Evolutionary conservation across 306 rosid species (phyloP).

Genomic region (Cucumis cinereus): DNA sequence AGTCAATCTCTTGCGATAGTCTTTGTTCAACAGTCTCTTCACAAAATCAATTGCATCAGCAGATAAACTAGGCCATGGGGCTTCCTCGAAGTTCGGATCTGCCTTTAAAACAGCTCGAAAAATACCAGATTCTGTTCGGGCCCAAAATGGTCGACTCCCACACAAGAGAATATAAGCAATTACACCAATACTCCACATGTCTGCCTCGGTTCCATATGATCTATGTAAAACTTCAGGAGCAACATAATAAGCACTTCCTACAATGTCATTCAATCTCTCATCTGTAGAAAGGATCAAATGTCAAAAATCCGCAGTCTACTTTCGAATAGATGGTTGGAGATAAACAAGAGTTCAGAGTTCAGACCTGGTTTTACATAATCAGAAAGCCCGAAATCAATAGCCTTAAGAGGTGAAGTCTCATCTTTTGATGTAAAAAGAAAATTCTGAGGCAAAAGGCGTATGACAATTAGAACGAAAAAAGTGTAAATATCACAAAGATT

Average conservation of each 20-base stretch:
- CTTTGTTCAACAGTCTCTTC: conserved; percentile 67
- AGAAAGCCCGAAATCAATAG: conserved; percentile 78
- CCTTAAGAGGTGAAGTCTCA: conserved; percentile 47
- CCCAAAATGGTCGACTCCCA: conserved; percentile 89
- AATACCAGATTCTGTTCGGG: conserved; percentile 74
- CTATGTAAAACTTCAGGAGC: conserved; percentile 93
- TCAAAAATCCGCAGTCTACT: not conserved
- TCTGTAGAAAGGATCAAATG: conserved; percentile 25
- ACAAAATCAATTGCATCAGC: conserved; percentile 68
- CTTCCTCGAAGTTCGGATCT: conserved; percentile 72
- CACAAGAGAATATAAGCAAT: conserved; percentile 79
- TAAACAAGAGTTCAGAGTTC: not conserved
- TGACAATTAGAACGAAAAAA: not conserved
- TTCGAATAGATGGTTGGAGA: not conserved
- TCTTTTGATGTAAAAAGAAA: conserved; percentile 62
- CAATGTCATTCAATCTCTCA: conserved; percentile 79
- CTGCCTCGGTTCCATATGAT: conserved; percentile 73
- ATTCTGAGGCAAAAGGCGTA: conserved; percentile 39
- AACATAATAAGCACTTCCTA: conserved; percentile 79
- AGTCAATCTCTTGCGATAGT: conserved; percentile 65
- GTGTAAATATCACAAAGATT: not conserved
- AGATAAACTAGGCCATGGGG: conserved; percentile 85
- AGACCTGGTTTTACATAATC: conserved; percentile 85
- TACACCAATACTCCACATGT: conserved; percentile 91
- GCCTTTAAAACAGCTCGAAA: conserved; percentile 75